Percentiles rank a stretch among this genome's conserved stretches.
Conservation (phyloP, 306 rosid genomes). For the Sphenostylis stenocarpa region DNA sequence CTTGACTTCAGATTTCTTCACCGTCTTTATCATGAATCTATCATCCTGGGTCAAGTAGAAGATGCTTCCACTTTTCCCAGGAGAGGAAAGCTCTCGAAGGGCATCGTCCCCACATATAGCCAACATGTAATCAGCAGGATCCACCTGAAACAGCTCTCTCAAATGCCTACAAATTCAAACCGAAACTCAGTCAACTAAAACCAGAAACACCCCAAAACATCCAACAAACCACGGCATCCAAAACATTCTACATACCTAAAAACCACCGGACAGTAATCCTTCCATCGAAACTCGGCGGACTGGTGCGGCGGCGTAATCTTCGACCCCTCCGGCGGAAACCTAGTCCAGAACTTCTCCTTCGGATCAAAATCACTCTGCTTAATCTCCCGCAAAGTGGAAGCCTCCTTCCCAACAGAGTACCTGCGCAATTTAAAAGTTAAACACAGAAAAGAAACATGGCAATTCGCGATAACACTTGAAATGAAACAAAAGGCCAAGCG, state of each 20-base stretch:
- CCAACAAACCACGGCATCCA: not conserved
- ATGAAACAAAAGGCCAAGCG: not conserved
- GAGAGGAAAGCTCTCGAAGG: constrained; percentile 66
- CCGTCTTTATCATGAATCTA: constrained; percentile 94
- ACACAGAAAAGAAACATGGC: not conserved
- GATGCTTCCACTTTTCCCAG: constrained; percentile 93
- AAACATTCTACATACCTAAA: constrained; percentile 37
- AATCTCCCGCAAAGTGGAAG: constrained; percentile 51
- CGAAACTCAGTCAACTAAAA: constrained; percentile 20
- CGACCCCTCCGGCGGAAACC: constrained; percentile 54
- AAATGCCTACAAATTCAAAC: constrained; percentile 61
- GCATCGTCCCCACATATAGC: constrained; percentile 56
- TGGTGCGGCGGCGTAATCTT: constrained; percentile 55
- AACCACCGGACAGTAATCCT: constrained; percentile 55
- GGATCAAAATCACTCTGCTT: constrained; percentile 48
- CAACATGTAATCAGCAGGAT: constrained; percentile 56
- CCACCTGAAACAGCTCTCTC: constrained; percentile 60
- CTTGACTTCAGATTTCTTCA: constrained; percentile 98
- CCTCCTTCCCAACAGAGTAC: constrained; percentile 67
- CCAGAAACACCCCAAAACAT: not conserved
- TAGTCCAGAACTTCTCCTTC: constrained; percentile 55
- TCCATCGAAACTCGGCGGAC: constrained; percentile 49
- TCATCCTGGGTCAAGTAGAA: constrained; percentile 98
- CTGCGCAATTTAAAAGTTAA: constrained; percentile 28
- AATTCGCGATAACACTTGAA: not conserved